These are phyloP conservation scores for Phytophthora meadii DNA, from an alignment of 352 stramenopile species.

Conservation along the genomic window DNA sequence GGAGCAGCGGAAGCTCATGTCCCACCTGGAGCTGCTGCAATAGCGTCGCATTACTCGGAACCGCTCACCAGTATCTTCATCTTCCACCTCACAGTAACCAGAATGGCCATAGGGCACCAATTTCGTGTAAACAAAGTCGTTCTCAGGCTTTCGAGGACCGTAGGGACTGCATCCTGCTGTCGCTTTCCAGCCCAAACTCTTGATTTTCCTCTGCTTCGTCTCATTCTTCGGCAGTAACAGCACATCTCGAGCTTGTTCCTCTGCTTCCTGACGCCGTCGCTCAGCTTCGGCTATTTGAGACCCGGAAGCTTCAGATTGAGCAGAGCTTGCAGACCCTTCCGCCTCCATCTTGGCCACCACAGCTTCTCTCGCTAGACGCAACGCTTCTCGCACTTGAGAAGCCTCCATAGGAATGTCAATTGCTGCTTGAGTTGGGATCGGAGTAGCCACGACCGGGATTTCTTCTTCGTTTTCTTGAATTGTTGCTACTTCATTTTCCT, in stretches of 20 bases:
- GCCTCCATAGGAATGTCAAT: conserved; percentile 30
- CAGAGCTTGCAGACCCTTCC: conserved; percentile 8
- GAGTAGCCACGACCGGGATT: neutral
- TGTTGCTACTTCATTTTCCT: conserved; percentile 13
- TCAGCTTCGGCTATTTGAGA: conserved; percentile 19
- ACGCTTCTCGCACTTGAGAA: conserved; percentile 22
- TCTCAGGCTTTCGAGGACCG: conserved; percentile 29
- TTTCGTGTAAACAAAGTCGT: conserved; percentile 24
- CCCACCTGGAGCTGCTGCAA: conserved; percentile 42
- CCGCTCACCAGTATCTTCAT: conserved; percentile 38
- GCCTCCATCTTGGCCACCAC: conserved; percentile 27
- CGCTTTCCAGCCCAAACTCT: conserved; percentile 36
- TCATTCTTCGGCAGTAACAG: conserved; percentile 42
- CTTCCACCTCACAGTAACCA: conserved; percentile 53
- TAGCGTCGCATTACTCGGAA: conserved; percentile 48
- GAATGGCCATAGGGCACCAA: conserved; percentile 38
- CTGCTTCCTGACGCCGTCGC: conserved; percentile 24
- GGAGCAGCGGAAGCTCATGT: conserved; percentile 52
- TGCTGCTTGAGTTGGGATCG: conserved; percentile 23
- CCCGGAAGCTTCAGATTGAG: neutral
- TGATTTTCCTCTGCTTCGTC: conserved; percentile 26
- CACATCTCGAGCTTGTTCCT: conserved; percentile 37
- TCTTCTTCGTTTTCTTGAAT: neutral
- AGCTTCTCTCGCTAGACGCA: conserved; percentile 19
- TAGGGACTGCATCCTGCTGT: conserved; percentile 37